A percentile compares a stretch with the other conserved stretches of the same genome.
Conservation (phyloP, 371 early-diverging fungal genomes). For the Rhizomucor pusillus region DNA sequence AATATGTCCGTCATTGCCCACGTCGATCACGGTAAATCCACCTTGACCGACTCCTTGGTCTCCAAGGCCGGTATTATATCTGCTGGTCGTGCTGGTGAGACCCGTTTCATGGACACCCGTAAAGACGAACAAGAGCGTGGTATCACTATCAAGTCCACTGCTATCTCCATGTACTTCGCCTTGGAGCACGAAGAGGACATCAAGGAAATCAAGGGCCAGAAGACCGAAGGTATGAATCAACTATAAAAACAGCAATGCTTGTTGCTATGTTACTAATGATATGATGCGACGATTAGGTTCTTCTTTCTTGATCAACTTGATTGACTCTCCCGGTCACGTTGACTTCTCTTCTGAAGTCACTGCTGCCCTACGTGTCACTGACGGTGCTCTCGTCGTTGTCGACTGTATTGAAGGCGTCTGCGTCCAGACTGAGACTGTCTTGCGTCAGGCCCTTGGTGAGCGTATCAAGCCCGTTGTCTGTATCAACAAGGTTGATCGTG, state of each 20-base stretch:
- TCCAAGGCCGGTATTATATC: slow-evolving; percentile 98
- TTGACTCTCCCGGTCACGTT: slow-evolving; percentile 99
- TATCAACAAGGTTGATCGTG: slow-evolving; percentile 99
- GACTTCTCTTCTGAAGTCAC: slow-evolving; percentile 99
- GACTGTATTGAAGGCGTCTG: slow-evolving; percentile 99
- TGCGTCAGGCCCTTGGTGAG: slow-evolving; percentile 98
- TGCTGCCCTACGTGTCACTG: slow-evolving; percentile 98
- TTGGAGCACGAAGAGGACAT: slow-evolving; percentile 77
- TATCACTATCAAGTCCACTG: slow-evolving; percentile 99
- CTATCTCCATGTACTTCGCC: slow-evolving; percentile 98
- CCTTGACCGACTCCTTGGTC: slow-evolving; percentile 95
- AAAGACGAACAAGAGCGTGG: too few relatives aligned
- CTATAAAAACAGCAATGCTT: background rate
- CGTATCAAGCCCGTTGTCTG: slow-evolving; percentile 97
- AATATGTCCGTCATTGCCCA: slow-evolving; percentile 99
- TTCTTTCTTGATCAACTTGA: slow-evolving; percentile 97
- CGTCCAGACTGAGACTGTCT: slow-evolving; percentile 99
- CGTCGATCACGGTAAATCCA: slow-evolving; percentile 96
- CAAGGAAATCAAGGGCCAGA: slow-evolving; percentile 78
- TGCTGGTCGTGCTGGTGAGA: slow-evolving; percentile 91
- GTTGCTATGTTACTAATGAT: background rate
- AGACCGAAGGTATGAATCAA: slow-evolving; percentile 65
- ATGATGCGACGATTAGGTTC: slow-evolving; percentile 5
- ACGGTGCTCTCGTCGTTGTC: slow-evolving; percentile 99
- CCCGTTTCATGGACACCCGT: slow-evolving; percentile 97